Base-by-base conservation (phyloP, 1,139 yeast genomes). In the Suhomyces bribrorum region DNA sequence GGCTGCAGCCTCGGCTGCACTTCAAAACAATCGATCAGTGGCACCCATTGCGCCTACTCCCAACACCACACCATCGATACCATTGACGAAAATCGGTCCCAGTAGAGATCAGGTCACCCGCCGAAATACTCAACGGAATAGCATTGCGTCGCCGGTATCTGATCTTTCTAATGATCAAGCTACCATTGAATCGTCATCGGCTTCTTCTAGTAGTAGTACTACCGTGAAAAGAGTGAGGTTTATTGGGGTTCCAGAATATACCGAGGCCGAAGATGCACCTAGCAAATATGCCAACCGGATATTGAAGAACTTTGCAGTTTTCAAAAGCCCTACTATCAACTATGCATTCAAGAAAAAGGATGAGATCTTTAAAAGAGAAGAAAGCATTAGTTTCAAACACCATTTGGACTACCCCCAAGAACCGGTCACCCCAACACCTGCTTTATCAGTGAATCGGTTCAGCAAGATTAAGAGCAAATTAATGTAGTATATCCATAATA, bases 221-320 rank as follows among this genome's bases (percentile, higher is more conserved):
- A 40, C 37, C 2, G 40, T 53, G 7, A 77, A 75, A 45, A 72
- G 61, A 44, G 82, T 78, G 5, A 55, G 83, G 26, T 78, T 78
- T 45, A 59, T 60, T 4, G 82, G 82, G 1, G 82, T 78, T 3
- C 69, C 77, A 0, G 75, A 66, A 36, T 78, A 75, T 45, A 54
- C 71, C 1, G 78, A 69, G 29, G 77, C 71, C 7, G 83, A 78
- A 51, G 83, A 78, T 57, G 78, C 77, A 0, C 83, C 82, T 1
- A 62, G 78, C 3, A 66, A 64, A 34, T 74, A 72, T 44, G 60
- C 77, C 27, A 66, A 66, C 44, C 65, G 68, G 34, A 75, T 77
- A 29, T 56, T 77, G 37, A 66, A 71, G 61, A 72, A 70, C 43
- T 72, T 72, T 54, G 74, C 75, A 0, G 62, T 62, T 13, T 67